These are phyloP conservation scores for Botryobasidium botryosum DNA, from an alignment of 768 basidiomycete genomes.

Conservation along the genomic window DNA sequence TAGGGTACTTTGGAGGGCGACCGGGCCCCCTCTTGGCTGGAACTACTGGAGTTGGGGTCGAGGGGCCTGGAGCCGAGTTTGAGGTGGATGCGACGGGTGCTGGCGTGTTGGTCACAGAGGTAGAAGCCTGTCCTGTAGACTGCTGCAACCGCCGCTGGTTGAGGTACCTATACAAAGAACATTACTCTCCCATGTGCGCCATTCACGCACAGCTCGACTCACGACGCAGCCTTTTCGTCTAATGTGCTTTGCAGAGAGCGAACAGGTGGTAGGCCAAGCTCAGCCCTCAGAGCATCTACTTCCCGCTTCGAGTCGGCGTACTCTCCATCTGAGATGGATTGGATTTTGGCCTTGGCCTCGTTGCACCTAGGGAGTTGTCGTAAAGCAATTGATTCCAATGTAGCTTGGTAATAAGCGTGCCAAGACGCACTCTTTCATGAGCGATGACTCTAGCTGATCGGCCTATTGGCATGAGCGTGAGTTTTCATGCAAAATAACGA, in stretches of 20 bases:
- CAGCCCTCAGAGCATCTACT: slow-evolving; percentile 56
- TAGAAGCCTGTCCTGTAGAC: slow-evolving; percentile 2
- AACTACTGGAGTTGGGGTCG: slow-evolving; percentile 3
- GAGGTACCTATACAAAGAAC: background rate
- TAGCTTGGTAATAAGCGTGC: no score
- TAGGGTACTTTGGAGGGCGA: slow-evolving; percentile 16
- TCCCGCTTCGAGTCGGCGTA: slow-evolving; percentile 58
- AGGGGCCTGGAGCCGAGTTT: slow-evolving; percentile 5
- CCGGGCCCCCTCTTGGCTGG: slow-evolving; percentile 21
- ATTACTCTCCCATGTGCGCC: slow-evolving; percentile 1
- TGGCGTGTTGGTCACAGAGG: background rate
- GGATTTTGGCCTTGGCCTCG: slow-evolving; percentile 52
- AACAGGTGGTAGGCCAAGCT: slow-evolving; percentile 59
- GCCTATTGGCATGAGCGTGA: slow-evolving; percentile 23
- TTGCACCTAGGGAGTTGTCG: slow-evolving; percentile 35
- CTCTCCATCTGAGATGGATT: slow-evolving; percentile 51
- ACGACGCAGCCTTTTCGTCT: slow-evolving; percentile 48
- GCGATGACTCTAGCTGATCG: slow-evolving; percentile 48
- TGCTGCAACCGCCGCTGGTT: background rate
- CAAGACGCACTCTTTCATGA: slow-evolving; percentile 56
- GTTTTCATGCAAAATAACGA: background rate
- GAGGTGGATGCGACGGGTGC: slow-evolving; percentile 8
- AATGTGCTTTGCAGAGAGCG: slow-evolving; percentile 55
- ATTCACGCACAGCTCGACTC: slow-evolving; percentile 25
- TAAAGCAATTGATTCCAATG: background rate